Base-by-base conservation (phyloP, 2,329 filamentous ascomycete genomes). In the Pseudogymnoascus sp. region DNA sequence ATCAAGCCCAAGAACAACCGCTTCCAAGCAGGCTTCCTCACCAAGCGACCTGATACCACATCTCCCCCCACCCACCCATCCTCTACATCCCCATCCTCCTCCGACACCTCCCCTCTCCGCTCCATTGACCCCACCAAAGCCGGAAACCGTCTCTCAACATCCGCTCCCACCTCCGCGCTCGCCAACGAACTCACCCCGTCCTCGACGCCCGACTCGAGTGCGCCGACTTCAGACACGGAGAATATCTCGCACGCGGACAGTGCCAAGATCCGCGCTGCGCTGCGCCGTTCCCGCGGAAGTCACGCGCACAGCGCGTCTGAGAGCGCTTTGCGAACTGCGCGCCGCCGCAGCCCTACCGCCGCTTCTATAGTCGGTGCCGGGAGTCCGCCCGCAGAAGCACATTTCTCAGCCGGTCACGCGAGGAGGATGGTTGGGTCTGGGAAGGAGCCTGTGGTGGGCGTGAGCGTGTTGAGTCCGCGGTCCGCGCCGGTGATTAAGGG, bases 1-100 rank as follows among this genome's bases (percentile, higher is more conserved):
- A 72, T 85, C 36, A 83, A 82, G 64, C 81, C 80, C 25, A 90
- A 90, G 69, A 84, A 84, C 60, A 89, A 84, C 75, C 84, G 93
- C 45, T 97, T 97, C 77, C 90, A 96, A 69, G 83, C 92, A 2
- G 93, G 93, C 4, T 96, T 96, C 73, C 77, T 97, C 23, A 86
- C 90, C 0, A 89, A 87, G 73, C 86, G 74, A 41, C 68, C 72
- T 1, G 78, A 82, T 52, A 86, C 83, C 60, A 88, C 89, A 3
- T 80, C 83, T 12, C 76, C 77, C 12, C 77, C 82, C 1, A 82
- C 84, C 12, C 79, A 80, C 6, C 75, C 87, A 63, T 82, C 81
- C n/a, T 78, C 84, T 25, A 80, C 81, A 60, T 75, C 86, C 39
- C 84, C 84, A 19, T 77, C 79, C 14, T 78, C 78, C 59, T 72